These are phyloP conservation scores for Phytophthora pluvialis DNA, from an alignment of 352 stramenopile genomes.

Conservation along the genomic window DNA sequence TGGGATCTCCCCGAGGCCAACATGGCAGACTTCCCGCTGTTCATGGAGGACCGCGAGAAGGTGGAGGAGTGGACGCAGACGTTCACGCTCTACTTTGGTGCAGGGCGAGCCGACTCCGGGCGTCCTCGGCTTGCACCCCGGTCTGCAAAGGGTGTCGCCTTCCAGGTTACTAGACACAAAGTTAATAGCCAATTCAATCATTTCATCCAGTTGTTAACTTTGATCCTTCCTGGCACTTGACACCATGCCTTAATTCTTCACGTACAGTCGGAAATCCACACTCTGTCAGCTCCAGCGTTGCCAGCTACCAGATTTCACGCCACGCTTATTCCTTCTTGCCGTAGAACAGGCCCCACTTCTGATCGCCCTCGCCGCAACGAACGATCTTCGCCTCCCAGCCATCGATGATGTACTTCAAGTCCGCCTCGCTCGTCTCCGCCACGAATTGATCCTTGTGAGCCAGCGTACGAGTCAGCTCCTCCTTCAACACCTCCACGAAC, in stretches of 20 bases:
- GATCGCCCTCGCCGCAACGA: slow-evolving; percentile 67
- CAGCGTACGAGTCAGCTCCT: slow-evolving; percentile 62
- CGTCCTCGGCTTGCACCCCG: slow-evolving; percentile 45
- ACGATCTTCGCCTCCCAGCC: slow-evolving; percentile 76
- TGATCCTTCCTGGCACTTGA: neutral
- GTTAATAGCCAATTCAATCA: slow-evolving; percentile 4
- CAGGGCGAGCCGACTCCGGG: slow-evolving; percentile 48
- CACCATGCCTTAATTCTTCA: slow-evolving; percentile 1
- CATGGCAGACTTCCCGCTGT: slow-evolving; percentile 34
- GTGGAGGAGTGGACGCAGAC: slow-evolving; percentile 49
- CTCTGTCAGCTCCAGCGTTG: neutral
- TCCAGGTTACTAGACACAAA: neutral
- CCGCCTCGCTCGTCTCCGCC: slow-evolving; percentile 63
- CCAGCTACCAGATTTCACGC: neutral
- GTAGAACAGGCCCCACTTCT: slow-evolving; percentile 84
- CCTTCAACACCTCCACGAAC: slow-evolving; percentile 69
- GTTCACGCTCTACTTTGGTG: slow-evolving; percentile 62
- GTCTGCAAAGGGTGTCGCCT: slow-evolving; percentile 18
- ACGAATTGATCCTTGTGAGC: slow-evolving; percentile 73
- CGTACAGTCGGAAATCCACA: neutral
- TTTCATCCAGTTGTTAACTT: slow-evolving; percentile 6
- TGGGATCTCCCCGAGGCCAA: slow-evolving; percentile 46
- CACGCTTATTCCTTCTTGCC: slow-evolving; percentile 54
- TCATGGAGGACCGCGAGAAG: slow-evolving; percentile 57
- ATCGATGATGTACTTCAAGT: slow-evolving; percentile 74